Evolutionary conservation across 1,284 basidiomycete species (phyloP).

Genomic region (Porogramme epimiltina): DNA sequence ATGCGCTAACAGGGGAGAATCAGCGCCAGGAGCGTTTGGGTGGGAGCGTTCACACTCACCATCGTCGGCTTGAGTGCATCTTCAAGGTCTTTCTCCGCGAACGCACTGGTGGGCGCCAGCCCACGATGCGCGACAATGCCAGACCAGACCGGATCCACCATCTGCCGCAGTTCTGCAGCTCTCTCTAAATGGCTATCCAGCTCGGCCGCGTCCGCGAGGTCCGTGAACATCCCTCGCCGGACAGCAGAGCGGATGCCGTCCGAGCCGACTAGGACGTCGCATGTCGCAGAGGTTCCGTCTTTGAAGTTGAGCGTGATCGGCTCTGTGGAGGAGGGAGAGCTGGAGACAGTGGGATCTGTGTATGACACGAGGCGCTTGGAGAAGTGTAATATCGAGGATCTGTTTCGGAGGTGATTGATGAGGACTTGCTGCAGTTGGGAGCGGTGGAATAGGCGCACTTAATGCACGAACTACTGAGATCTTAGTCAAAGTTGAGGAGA

Average conservation of each 20-base stretch:
- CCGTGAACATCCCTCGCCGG: constrained; percentile 22
- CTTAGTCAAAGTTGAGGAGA: too few relatives aligned
- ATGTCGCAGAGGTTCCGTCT: constrained; percentile 46
- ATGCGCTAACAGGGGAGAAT: not conserved
- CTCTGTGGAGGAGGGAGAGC: not conserved
- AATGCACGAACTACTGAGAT: not conserved
- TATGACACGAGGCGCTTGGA: constrained; percentile 52
- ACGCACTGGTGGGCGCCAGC: not conserved
- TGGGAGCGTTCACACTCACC: not conserved
- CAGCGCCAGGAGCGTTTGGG: not conserved
- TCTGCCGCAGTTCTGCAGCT: not conserved
- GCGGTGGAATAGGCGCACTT: not conserved
- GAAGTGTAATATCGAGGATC: constrained; percentile 40
- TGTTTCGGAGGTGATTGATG: not conserved
- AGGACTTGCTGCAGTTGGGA: not conserved
- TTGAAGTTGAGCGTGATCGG: constrained; percentile 46
- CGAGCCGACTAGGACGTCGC: constrained; percentile 52
- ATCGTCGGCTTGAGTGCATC: not conserved
- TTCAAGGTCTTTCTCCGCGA: not conserved
- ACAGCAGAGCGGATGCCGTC: constrained; percentile 51
- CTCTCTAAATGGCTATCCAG: constrained; percentile 6
- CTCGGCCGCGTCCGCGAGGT: constrained; percentile 9
- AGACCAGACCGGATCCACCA: not conserved
- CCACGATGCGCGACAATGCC: constrained; percentile 3
- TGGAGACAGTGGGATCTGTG: constrained; percentile 36